Evolutionary conservation across 2,329 filamentous ascomycete genomes (phyloP).

Genomic region (Teratosphaeria pseudoeucalypti): DNA sequence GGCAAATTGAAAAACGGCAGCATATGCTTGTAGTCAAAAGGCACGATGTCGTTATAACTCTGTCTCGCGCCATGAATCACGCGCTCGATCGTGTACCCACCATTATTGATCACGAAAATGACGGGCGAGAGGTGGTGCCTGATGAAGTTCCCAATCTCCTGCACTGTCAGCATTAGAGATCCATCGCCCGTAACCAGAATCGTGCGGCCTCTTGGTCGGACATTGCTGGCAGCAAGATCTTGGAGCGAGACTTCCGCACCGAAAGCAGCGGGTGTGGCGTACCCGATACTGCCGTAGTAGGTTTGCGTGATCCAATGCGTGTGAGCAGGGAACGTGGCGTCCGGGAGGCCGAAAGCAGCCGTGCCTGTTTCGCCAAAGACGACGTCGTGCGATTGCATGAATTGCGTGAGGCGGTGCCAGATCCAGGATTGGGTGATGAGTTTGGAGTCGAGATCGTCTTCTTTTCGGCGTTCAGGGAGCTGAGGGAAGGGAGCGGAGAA

Average conservation of each 20-base stretch:
- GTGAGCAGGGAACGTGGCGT: slow-evolving; percentile 13
- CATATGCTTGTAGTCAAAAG: slow-evolving; percentile 29
- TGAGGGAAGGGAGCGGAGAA: slow-evolving; percentile 18
- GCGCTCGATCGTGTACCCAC: slow-evolving; percentile 38
- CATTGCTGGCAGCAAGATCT: slow-evolving; percentile 31
- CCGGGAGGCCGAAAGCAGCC: slow-evolving; percentile 29
- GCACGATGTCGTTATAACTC: slow-evolving; percentile 43
- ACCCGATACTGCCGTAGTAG: slow-evolving; percentile 37
- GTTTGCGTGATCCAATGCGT: slow-evolving; percentile 29
- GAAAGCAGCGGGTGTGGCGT: slow-evolving; percentile 32
- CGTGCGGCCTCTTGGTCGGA: slow-evolving; percentile 41
- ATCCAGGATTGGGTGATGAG: slow-evolving; percentile 34
- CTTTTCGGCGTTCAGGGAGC: slow-evolving; percentile 18
- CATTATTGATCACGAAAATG: slow-evolving; percentile 37
- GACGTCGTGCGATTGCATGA: slow-evolving; percentile 28
- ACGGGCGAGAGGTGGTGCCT: slow-evolving; percentile 23
- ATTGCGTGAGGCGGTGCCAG: slow-evolving; percentile 28
- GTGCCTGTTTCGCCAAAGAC: slow-evolving; percentile 35
- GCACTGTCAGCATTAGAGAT: slow-evolving; percentile 54
- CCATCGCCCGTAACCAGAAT: slow-evolving; percentile 57
- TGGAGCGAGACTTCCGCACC: slow-evolving; percentile 38
- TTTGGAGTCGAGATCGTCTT: slow-evolving; percentile 25
- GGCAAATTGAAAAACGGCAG: slow-evolving; percentile 31
- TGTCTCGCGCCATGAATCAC: slow-evolving; percentile 39
- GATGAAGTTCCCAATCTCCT: slow-evolving; percentile 57